Evolutionary conservation across 345 rosid genomes (phyloP), one percentile per base, ranked within the genome.

Genomic region (Salix suchowensis): DNA sequence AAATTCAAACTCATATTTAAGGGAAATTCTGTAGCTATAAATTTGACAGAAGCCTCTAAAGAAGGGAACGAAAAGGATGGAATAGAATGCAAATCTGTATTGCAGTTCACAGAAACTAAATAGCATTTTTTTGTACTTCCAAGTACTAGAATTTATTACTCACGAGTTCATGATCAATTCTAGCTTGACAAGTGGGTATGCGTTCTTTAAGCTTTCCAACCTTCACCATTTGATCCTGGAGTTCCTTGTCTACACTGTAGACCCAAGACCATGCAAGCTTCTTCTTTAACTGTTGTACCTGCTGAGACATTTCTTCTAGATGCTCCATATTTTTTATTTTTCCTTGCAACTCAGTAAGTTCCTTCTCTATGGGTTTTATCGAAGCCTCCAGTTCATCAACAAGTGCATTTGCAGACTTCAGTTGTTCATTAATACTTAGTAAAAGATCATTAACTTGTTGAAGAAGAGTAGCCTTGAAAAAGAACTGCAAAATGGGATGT

Each of bases 201-300:
- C 99, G 98, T 40, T 84, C 86, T 81, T 89, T 93, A 37, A 96
- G 89, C 84, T 84, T 91, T 80, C 77, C 89, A 80, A 96, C 81
- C 75, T 80, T 88, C 77, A 68, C 78, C 76, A 54, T 74, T 68
- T 90, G 91, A 71, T 89, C 93, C 78, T 80, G 77, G 36, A 93
- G 83, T 82, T 89, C 87, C 91, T 81, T 85, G 76, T 96, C 98
- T 65, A 88, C 89, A 81, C 86, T 88, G 74, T 91, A 96, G 46
- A 93, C 98, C 96, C 92, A 93, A 11, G 98, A 89, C 99, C 99
- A 96, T 52, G 99, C 99, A 60, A 96, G 91, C 83, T 88, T 91
- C 82, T 91, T 93, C 79, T 85, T 91, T 79, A 96, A 79, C 62
- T 84, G 91, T 73, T 91, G 91, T 80, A 85, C 87, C 85, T 87